phyloP scores from a whole-genome alignment of 2,329 filamentous ascomycete species.

The Beauveria medogensis region DNA sequence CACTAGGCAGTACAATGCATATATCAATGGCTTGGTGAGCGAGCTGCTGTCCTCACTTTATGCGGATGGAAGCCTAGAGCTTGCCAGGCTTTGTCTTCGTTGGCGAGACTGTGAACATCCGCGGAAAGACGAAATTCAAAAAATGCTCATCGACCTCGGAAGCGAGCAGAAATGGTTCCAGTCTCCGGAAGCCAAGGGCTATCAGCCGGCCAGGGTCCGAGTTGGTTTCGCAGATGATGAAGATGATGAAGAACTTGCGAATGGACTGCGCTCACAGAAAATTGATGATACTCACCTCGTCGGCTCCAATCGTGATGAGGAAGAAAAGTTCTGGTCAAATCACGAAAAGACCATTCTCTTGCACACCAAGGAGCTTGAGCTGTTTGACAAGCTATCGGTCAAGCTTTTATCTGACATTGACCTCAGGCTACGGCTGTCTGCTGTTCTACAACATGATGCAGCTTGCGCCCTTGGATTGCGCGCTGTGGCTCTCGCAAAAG shows the following conservation, averaged over 20 bases:
- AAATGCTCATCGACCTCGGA: neutral
- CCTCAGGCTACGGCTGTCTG: neutral
- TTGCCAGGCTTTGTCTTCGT: neutral
- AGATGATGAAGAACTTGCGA: neutral
- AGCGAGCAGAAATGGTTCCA: neutral
- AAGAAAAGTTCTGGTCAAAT: neutral
- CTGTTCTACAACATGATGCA: too few species aligned
- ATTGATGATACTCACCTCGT: neutral
- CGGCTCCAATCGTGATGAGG: neutral
- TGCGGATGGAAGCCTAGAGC: neutral
- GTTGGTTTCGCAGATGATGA: neutral
- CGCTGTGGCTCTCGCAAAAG: neutral
- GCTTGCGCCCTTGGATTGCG: neutral
- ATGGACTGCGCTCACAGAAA: neutral
- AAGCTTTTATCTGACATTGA: neutral
- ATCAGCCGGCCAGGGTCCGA: neutral
- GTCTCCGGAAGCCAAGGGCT: neutral
- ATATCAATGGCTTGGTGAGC: too few species aligned
- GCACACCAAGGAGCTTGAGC: neutral
- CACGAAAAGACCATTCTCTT: neutral
- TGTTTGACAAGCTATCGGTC: neutral
- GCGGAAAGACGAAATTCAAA: neutral
- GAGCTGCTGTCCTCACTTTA: neutral
- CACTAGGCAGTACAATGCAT: too few species aligned
- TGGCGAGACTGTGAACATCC: neutral